phyloP scores from a whole-genome alignment of 257 asterid genomes.

The Fraxinus anomala region DNA sequence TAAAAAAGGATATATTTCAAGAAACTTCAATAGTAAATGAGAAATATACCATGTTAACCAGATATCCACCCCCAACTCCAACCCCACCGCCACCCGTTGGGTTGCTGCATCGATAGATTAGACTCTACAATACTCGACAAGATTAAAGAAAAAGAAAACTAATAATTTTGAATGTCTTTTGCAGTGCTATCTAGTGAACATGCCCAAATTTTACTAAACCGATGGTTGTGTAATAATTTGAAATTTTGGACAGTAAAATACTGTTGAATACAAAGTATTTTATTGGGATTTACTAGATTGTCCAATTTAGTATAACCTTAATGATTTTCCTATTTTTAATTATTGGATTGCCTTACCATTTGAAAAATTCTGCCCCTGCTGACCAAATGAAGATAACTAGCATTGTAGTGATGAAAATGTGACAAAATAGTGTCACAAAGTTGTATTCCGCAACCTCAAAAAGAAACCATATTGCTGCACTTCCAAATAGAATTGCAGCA shows the following conservation, averaged over 20 bases:
- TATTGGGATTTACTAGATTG: not conserved
- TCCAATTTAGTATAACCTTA: not conserved
- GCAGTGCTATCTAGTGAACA: no score
- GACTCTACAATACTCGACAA: no score
- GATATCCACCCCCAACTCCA: no score
- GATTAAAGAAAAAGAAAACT: no score
- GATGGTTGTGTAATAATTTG: not conserved
- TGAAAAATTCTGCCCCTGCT: conserved; percentile 38
- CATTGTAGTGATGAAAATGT: conserved; percentile 57
- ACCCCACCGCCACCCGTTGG: no score
- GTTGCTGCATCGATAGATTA: no score
- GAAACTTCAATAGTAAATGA: not conserved
- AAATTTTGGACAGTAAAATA: not conserved
- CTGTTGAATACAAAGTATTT: not conserved
- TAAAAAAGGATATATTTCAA: no score
- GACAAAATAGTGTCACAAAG: conserved; percentile 53
- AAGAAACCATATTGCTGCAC: conserved; percentile 54
- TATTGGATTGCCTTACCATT: conserved; percentile 37
- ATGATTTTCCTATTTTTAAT: not conserved
- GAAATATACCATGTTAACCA: no score
- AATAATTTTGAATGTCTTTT: no score
- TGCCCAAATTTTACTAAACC: not conserved
- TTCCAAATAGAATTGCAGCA: conserved; percentile 46
- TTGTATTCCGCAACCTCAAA: conserved; percentile 59
- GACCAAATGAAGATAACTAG: conserved; percentile 58